Conservation (phyloP, 495 filamentous ascomycete species). For the Penicillium diatomitis region DNA sequence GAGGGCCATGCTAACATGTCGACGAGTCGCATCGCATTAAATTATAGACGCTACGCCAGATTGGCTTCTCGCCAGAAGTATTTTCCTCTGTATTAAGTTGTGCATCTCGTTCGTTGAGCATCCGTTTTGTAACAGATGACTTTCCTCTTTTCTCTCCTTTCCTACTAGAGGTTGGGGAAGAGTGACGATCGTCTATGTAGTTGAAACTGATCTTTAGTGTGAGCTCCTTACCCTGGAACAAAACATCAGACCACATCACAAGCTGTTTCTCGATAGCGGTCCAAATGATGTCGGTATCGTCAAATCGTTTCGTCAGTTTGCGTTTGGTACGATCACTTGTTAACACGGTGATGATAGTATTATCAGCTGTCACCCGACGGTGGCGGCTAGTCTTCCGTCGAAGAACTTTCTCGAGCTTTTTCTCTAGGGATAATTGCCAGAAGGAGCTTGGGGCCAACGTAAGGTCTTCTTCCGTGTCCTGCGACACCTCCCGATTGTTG, state of each 20-base stretch:
- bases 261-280: slow-evolving; percentile 13
- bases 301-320: slow-evolving; percentile 11
- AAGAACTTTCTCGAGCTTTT: too few relatives aligned
- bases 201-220: slow-evolving; percentile 10
- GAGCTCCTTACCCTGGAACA: slow-evolving; percentile 8
- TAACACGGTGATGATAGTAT: slow-evolving; percentile 5
- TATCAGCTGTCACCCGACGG: slow-evolving; percentile 3
- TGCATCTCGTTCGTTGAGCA: slow-evolving; percentile 16
- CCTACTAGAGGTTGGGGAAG: neutral
- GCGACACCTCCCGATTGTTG: too few relatives aligned
- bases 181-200: slow-evolving; percentile 6
- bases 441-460: too few relatives aligned
- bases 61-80: slow-evolving; percentile 9
- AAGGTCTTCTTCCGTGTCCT: too few relatives aligned
- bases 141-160: slow-evolving; percentile 15
- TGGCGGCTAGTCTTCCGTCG: neutral
- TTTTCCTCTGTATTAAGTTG: slow-evolving; percentile 17
- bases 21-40: slow-evolving; percentile 18
- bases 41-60: slow-evolving; percentile 23
- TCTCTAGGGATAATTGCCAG: too few relatives aligned
- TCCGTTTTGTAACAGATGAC: slow-evolving; percentile 8
- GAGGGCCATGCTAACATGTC: slow-evolving; percentile 11
- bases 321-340: slow-evolving; percentile 6
- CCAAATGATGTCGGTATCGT: slow-evolving; percentile 9
- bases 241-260: slow-evolving; percentile 6